Conservation (phyloP, 2,329 filamentous ascomycete species). For the Pseudogymnoascus sp. region DNA sequence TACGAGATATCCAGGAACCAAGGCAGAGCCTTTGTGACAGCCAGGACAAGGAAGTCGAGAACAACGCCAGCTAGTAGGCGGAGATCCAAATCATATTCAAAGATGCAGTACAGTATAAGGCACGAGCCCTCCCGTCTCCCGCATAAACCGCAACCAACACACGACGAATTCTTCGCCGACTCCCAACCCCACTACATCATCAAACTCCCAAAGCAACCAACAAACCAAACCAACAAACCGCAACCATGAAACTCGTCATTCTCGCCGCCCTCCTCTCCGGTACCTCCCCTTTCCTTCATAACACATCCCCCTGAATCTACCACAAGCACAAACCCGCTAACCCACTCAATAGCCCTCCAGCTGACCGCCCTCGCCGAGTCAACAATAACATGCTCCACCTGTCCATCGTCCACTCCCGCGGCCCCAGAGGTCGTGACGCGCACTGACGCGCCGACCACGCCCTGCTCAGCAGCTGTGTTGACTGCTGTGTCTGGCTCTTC, state of each 20-base stretch:
- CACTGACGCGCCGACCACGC: not conserved
- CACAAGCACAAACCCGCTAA: not conserved
- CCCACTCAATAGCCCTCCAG: not conserved
- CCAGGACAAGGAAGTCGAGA: not conserved
- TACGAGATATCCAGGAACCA: not conserved
- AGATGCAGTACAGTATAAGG: constrained; percentile 1
- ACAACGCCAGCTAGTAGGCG: not conserved
- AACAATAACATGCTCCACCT: not conserved
- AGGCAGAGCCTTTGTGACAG: not conserved
- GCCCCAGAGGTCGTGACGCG: not conserved
- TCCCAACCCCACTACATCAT: not conserved
- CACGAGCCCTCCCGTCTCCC: not conserved
- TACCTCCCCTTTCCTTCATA: not conserved
- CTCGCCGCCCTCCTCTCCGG: not conserved
- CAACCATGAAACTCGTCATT: not conserved
- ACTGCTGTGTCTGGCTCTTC: not conserved
- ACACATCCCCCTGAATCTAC: not conserved
- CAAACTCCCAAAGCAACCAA: not conserved
- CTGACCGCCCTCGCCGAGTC: not conserved
- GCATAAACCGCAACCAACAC: not conserved
- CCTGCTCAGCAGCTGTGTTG: not conserved
- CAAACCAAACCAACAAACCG: not conserved
- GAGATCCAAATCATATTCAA: not conserved
- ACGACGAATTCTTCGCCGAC: not conserved
- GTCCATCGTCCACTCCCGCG: not conserved